Evolutionary conservation across 805 yeast species (phyloP), one percentile per base, ranked within the genome.

Genomic region (Cyberlindnera lachancei): DNA sequence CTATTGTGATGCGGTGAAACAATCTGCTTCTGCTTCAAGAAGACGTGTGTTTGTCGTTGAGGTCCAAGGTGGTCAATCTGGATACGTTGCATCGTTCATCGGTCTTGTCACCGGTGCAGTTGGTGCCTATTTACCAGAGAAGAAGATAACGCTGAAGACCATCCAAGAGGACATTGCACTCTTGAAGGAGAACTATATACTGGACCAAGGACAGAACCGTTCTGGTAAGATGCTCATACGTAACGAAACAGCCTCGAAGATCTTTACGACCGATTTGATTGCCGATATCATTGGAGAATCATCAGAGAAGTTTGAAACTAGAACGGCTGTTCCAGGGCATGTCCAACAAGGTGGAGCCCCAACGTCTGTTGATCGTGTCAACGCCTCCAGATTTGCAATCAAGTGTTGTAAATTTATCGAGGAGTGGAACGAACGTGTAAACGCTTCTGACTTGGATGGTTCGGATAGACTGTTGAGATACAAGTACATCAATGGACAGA

Each of bases 291-390:
- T 90, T 48, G 75, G 77, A 39, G 82, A 81, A 51, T 88, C 85
- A 49, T 78, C 87, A 22, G 59, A 70, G 23, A 69, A 68, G 44
- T 92, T 84, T 55, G 96, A 88, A 50, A 81, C 92, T 13, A 79
- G 94, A 56, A 87, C 95, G 5, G 97, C 97, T 12, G 75, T 88
- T 38, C 98, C 98, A 18, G 98, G 98, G 19, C 97, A 90, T 55
- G 92, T 90, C 37, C 98, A 92, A 68, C 98, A 92, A 63, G 98
- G 98, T 56, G 92, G 88, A 38, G 73, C 76, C 33, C 98, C 98
- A 31, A 79, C 95, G 7, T 86, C 97, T 6, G 82, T 88, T 65
- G 98, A 92, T 56, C 76, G 97, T 58, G 79, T 87, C 23, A 72
- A 79, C 43, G 95, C 95, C 6, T 78, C 88, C 6, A 75, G 97